Percentiles rank a stretch among this genome's conserved stretches.
Evolutionary conservation across 495 filamentous ascomycete species (phyloP).

Genomic region (Extremus antarcticus): DNA sequence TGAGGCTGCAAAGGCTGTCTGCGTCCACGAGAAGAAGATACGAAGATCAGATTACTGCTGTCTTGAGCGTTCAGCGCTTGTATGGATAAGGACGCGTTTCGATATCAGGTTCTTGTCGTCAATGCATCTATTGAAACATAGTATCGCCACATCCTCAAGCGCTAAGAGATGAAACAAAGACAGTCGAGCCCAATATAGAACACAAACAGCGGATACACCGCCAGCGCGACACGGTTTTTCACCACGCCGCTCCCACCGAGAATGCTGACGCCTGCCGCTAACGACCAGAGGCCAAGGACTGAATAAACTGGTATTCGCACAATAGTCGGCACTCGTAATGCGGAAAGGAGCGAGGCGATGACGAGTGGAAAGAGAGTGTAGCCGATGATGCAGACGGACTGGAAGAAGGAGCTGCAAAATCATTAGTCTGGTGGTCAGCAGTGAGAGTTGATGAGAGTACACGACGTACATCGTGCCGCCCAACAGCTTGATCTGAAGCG

Average conservation of each 20-base stretch:
- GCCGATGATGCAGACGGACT: conserved; percentile 93
- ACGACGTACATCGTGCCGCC: conserved; percentile 91
- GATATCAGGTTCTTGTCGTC: not conserved
- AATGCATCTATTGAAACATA: not conserved
- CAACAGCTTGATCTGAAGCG: conserved; percentile 94
- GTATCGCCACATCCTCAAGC: not conserved
- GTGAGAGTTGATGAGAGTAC: not conserved
- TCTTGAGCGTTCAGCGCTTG: not conserved
- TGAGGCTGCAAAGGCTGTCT: too few species aligned
- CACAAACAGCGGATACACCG: conserved; percentile 90
- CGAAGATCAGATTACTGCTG: too few species aligned
- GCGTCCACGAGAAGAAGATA: too few species aligned
- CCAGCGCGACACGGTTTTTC: conserved; percentile 86
- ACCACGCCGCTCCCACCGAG: conserved; percentile 89
- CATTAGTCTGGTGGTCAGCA: conserved; percentile 7
- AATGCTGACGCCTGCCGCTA: conserved; percentile 93
- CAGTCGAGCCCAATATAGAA: conserved; percentile 91
- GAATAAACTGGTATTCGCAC: conserved; percentile 81
- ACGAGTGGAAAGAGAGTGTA: conserved; percentile 98
- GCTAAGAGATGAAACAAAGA: conserved; percentile 85
- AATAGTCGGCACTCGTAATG: conserved; percentile 62
- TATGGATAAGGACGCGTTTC: too few species aligned
- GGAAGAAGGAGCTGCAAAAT: conserved; percentile 74
- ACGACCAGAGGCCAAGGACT: conserved; percentile 76
- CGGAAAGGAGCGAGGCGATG: conserved; percentile 81